These are phyloP conservation scores for Monosporozyma unispora DNA, from an alignment of 805 yeast species.

Conservation along the genomic window DNA sequence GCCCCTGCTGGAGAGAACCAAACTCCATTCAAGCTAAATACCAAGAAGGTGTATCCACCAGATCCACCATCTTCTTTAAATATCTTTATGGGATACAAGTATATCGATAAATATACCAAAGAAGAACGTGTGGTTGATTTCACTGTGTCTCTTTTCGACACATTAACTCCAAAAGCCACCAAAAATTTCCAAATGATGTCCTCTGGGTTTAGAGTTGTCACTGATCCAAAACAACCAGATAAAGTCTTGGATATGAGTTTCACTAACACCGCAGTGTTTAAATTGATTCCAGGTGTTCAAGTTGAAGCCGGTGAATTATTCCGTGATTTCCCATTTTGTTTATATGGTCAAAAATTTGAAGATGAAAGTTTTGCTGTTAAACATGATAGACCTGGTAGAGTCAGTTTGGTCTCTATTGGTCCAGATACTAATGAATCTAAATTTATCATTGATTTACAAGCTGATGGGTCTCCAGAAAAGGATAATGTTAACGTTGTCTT, in stretches of 20 bases:
- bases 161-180: constrained; percentile 54
- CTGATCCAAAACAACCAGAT: constrained; percentile 21
- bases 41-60: constrained; percentile 20
- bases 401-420: constrained; percentile 68
- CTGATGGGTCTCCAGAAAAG: constrained; percentile 37
- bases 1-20: neutral
- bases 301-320: constrained; percentile 86
- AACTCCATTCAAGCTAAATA: neutral
- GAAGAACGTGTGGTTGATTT: constrained; percentile 25
- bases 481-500: constrained; percentile 66
- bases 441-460: constrained; percentile 56
- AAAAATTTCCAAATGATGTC: constrained; percentile 49
- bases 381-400: constrained; percentile 60
- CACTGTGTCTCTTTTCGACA: constrained; percentile 55
- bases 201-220: constrained; percentile 32
- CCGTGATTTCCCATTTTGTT: constrained; percentile 71
- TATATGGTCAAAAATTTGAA: constrained; percentile 60
- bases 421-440: constrained; percentile 60
- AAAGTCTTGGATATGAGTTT: constrained; percentile 11
- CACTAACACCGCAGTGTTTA: constrained; percentile 21
- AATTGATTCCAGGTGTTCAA: constrained; percentile 65
- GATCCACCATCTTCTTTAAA: constrained; percentile 28
- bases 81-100: constrained; percentile 21
- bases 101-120: constrained; percentile 13
- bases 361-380: constrained; percentile 71